Percentiles rank a stretch among this genome's conserved stretches.
phyloP scores from a whole-genome alignment of 176 grass and related monocot genomes.

The Leersia perrieri region DNA sequence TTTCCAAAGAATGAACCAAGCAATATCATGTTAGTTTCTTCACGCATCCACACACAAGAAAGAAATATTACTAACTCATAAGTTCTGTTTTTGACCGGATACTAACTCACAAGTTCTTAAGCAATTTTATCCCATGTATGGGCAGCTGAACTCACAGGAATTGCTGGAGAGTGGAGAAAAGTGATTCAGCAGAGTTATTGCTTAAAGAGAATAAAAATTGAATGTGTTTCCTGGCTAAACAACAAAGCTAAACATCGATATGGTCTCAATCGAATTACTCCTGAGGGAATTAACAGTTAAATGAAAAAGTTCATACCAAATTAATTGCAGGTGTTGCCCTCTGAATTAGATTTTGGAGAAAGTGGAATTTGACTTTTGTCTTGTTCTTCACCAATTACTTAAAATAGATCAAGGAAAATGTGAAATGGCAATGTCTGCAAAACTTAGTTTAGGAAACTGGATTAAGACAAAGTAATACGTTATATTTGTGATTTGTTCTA shows the following conservation, averaged over 20 bases:
- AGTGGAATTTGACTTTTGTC: not conserved
- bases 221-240: not conserved
- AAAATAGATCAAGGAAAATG: not conserved
- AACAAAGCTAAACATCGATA: constrained; percentile 66
- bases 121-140: not conserved
- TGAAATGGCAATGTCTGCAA: not conserved
- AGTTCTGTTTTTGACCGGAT: too few species aligned
- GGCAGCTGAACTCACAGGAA: not conserved
- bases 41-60: too few species aligned
- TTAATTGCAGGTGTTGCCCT: not conserved
- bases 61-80: too few species aligned
- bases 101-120: not conserved
- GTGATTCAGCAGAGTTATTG: too few species aligned
- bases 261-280: constrained; percentile 55
- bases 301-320: constrained; percentile 17
- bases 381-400: not conserved
- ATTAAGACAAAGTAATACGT: not conserved
- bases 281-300: constrained; percentile 17
- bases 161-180: not conserved
- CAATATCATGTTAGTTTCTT: too few species aligned
- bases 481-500: not conserved
- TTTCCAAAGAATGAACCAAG: not conserved
- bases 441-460: not conserved
- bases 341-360: not conserved
- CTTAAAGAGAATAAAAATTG: not conserved